A percentile compares a stretch with the other conserved stretches of the same genome.
phyloP scores from a whole-genome alignment of 768 basidiomycete species.

The Fomitopsis pulvina region DNA sequence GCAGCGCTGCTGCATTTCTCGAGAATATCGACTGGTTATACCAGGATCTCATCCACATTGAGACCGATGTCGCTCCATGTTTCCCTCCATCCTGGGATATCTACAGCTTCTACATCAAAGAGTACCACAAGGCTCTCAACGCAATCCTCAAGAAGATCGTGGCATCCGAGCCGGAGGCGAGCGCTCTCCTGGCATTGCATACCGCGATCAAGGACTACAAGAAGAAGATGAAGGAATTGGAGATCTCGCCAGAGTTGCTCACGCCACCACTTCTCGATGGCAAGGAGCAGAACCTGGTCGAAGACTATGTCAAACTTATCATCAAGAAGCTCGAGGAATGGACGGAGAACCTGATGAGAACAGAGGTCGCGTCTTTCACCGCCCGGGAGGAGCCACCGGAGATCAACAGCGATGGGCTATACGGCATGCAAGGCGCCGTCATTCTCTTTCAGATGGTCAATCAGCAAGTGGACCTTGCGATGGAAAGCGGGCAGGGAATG shows the following conservation, averaged over 20 bases:
- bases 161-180: conserved; percentile 78
- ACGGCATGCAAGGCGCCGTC: conserved; percentile 84
- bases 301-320: conserved; percentile 92
- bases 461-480: conserved; percentile 90
- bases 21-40: conserved; percentile 85
- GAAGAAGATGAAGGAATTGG: conserved; percentile 90
- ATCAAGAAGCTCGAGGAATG: conserved; percentile 96
- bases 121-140: conserved; percentile 87
- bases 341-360: conserved; percentile 89
- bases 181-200: conserved; percentile 75
- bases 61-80: conserved; percentile 81
- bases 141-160: conserved; percentile 63
- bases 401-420: conserved; percentile 80
- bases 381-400: conserved; percentile 84
- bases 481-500: conserved; percentile 92
- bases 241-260: conserved; percentile 71
- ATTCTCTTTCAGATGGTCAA: conserved; percentile 99
- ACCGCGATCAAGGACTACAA: conserved; percentile 97
- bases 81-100: conserved; percentile 94
- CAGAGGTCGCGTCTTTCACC: conserved; percentile 80
- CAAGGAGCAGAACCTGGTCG: conserved; percentile 88
- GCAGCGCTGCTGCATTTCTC: conserved; percentile 68
- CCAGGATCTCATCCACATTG: conserved; percentile 90
- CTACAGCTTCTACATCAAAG: conserved; percentile 72
- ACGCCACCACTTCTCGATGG: conserved; percentile 92